Conservation (phyloP, 2,329 filamentous ascomycete genomes). For the Didymella sp. region DNA sequence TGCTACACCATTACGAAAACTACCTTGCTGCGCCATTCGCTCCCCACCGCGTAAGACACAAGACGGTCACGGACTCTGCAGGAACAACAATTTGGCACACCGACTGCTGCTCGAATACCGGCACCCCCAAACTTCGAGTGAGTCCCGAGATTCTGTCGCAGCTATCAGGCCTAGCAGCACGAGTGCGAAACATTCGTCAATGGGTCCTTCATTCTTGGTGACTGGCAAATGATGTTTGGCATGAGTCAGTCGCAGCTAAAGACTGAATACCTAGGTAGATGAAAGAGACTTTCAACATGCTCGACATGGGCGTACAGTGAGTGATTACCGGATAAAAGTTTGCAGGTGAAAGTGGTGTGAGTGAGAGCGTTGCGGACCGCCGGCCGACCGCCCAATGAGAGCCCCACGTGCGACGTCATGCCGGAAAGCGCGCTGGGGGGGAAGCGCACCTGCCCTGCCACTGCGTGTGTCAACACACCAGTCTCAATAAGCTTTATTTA, state of each 20-base stretch:
- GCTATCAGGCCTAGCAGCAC: constrained; percentile 1
- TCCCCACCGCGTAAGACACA: constrained; percentile 5
- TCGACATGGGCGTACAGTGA: neutral
- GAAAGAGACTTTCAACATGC: neutral
- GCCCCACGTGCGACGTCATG: constrained; percentile 37
- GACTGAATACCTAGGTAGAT: too few species aligned
- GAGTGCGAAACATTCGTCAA: neutral
- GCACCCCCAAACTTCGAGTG: too few species aligned
- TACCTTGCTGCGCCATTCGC: neutral
- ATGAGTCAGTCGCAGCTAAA: too few species aligned
- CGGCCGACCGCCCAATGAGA: constrained; percentile 16
- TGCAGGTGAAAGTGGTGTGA: constrained; percentile 17
- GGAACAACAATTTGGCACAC: constrained; percentile 27
- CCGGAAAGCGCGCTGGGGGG: too few species aligned
- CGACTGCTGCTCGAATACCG: constrained; percentile 2
- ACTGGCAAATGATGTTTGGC: too few species aligned
- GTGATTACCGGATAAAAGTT: constrained; percentile 18
- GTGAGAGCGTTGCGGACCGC: constrained; percentile 15
- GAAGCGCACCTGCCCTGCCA: too few species aligned
- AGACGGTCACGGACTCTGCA: constrained; percentile 28
- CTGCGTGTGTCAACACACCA: constrained; percentile 40
- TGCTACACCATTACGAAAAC: constrained; percentile 16
- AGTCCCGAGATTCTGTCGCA: too few species aligned
- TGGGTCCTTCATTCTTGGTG: too few species aligned
- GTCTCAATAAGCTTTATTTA: constrained; percentile 34